Base-by-base conservation (phyloP, 1,284 basidiomycete species). In the Fomitopsis pinicola region DNA sequence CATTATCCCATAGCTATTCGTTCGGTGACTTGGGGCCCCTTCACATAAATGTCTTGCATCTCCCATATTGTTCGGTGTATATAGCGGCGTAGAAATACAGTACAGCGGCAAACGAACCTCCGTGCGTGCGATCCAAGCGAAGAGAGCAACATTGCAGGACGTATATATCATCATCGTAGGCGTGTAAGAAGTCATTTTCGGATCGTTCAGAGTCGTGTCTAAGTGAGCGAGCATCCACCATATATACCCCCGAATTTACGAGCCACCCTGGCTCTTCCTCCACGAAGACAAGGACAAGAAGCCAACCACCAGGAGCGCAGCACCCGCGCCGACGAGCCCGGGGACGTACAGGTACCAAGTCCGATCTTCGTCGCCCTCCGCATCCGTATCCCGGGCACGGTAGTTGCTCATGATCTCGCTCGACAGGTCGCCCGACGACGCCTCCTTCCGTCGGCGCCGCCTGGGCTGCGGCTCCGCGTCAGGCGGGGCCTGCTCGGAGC, bases 291-390 rank as follows among this genome's bases (percentile, higher is more conserved):
- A 83, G 62, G 88, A 88, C 65, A 92, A 72, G 56, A 92, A 85
- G 0, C 89, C 90, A 15, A 92, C 87, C 15, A 91, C 86, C 46
- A 92, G 78, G 63, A 92, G 69, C 50, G 90, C 89, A 19, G 89
- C 91, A 12, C 90, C 90, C 36, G 89, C 90, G 26, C 89, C 90
- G 2, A 92, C 83, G 63, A 92, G 72, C 26, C 87, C 84, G 3
- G 90, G 90, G 45, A 92, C 75, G 65, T 89, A 89, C 59, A 91
- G 68, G 67, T 90, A 91, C 89, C 89, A 92, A 33, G 87, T 80
- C 74, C 78, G 82, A 61, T 89, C 88, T 38, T 88, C 76, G 36
- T 85, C 84, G 26, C 83, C 82, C 22, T 84, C 82, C 57, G 69
- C 61, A 42, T 60, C 63, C 30, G 65, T 60, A 57, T 66, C 66